These are phyloP conservation scores for Gremmenia infestans DNA, from an alignment of 2,329 filamentous ascomycete genomes.

Conservation along the genomic window DNA sequence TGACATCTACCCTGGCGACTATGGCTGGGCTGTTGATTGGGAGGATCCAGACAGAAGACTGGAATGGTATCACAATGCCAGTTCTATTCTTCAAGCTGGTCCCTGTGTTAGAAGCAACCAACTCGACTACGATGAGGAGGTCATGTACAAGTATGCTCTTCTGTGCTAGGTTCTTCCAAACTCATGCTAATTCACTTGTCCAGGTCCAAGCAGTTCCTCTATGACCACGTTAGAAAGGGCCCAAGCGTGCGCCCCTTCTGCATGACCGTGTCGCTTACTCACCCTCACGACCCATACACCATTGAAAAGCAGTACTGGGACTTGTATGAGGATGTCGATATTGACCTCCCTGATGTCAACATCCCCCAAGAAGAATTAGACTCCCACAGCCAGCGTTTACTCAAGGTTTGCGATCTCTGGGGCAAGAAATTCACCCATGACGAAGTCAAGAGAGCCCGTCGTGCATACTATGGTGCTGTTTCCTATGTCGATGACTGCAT, in stretches of 20 bases:
- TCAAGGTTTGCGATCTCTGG: slow-evolving; percentile 84
- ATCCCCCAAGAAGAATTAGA: slow-evolving; percentile 81
- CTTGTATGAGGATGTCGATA: slow-evolving; percentile 82
- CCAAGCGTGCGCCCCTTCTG: slow-evolving; percentile 72
- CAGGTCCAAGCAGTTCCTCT: slow-evolving; percentile 75
- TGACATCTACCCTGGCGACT: slow-evolving; percentile 92
- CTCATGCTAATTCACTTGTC: slow-evolving; percentile 5
- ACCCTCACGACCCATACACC: slow-evolving; percentile 92
- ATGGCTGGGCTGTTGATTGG: slow-evolving; percentile 95
- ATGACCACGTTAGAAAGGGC: slow-evolving; percentile 82
- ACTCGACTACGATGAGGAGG: slow-evolving; percentile 92
- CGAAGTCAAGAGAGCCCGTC: slow-evolving; percentile 77
- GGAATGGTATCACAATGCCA: slow-evolving; percentile 96
- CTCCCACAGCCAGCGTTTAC: slow-evolving; percentile 77
- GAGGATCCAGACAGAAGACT: slow-evolving; percentile 79
- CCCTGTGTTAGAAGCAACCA: slow-evolving; percentile 89
- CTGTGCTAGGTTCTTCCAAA: background rate
- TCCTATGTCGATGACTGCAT: slow-evolving; percentile 93
- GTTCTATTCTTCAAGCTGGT: slow-evolving; percentile 85
- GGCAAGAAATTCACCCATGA: slow-evolving; percentile 78
- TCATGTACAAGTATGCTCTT: slow-evolving; percentile 65
- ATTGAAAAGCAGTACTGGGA: slow-evolving; percentile 95
- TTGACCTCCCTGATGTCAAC: slow-evolving; percentile 71
- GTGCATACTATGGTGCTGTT: slow-evolving; percentile 89
- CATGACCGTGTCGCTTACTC: slow-evolving; percentile 85